Evolutionary conservation across 331 rosid species (phyloP).

Genomic region (Prunus yedoensis): DNA sequence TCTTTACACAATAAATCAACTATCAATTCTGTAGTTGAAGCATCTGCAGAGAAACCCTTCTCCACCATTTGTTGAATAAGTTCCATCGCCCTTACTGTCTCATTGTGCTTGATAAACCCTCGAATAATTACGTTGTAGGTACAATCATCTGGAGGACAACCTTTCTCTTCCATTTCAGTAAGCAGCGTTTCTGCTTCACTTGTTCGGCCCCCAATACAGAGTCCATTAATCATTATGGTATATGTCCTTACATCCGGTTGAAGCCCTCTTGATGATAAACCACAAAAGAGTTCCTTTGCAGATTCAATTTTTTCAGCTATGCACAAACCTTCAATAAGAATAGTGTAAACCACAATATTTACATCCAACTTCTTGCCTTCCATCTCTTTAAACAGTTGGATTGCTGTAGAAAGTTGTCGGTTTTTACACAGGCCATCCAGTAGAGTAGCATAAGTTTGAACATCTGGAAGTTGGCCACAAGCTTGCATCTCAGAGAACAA

Average conservation of each 20-base stretch:
- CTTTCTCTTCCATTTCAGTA: background rate
- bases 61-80: constrained; percentile 4
- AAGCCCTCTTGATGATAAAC: background rate
- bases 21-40: background rate
- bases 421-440: no score
- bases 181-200: background rate
- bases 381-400: no score
- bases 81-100: background rate
- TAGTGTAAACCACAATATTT: no score
- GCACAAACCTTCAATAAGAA: no score
- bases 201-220: background rate
- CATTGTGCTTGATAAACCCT: background rate
- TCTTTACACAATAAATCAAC: background rate
- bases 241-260: no score
- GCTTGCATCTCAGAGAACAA: constrained; percentile 7
- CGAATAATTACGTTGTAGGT: background rate
- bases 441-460: no score
- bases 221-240: no score
- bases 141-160: background rate
- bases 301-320: no score
- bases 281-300: background rate
- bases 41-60: background rate
- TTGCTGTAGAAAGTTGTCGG: no score
- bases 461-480: background rate
- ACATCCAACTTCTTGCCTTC: no score